Evolutionary conservation across 2,329 filamentous ascomycete species (phyloP).

Genomic region (Talaromyces sp.): DNA sequence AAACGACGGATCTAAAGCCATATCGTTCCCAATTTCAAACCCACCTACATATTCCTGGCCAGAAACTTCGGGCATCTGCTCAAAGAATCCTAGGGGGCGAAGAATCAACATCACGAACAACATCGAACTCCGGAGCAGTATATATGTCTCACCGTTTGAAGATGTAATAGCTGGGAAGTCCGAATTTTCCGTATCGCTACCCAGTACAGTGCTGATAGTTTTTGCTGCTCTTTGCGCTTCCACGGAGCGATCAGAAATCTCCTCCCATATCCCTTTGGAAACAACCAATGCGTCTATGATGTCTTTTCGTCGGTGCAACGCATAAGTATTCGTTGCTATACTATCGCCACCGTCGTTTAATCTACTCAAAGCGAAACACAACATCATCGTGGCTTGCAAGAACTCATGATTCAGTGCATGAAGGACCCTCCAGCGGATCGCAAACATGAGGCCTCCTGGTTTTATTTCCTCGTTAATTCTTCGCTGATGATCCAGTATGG

Average conservation of each 20-base stretch:
- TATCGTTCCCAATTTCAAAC: constrained; percentile 9
- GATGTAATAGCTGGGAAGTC: not conserved
- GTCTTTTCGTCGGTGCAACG: constrained; percentile 6
- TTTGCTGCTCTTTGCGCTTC: constrained; percentile 17
- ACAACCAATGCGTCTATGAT: constrained; percentile 14
- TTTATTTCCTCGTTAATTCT: constrained; percentile 32
- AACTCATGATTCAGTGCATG: constrained; percentile 19
- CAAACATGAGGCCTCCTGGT: constrained; percentile 18
- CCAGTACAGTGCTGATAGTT: constrained; percentile 11
- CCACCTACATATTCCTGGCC: not conserved
- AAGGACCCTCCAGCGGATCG: constrained; percentile 16
- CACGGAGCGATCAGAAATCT: constrained; percentile 1
- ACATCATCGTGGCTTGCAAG: constrained; percentile 20
- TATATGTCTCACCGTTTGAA: not conserved
- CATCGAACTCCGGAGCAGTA: not conserved
- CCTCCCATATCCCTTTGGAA: constrained; percentile 17
- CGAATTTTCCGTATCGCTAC: not conserved
- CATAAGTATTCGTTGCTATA: not conserved
- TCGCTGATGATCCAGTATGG: constrained; percentile 60
- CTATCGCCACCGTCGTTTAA: not conserved
- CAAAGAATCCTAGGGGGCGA: not conserved
- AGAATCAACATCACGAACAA: not conserved
- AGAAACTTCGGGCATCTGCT: not conserved
- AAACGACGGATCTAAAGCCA: not conserved
- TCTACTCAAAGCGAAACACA: constrained; percentile 19